A percentile compares a stretch with the other conserved stretches of the same genome.
Evolutionary conservation across 768 basidiomycete genomes (phyloP).

Genomic region (Pulveroboletus ravenelii): DNA sequence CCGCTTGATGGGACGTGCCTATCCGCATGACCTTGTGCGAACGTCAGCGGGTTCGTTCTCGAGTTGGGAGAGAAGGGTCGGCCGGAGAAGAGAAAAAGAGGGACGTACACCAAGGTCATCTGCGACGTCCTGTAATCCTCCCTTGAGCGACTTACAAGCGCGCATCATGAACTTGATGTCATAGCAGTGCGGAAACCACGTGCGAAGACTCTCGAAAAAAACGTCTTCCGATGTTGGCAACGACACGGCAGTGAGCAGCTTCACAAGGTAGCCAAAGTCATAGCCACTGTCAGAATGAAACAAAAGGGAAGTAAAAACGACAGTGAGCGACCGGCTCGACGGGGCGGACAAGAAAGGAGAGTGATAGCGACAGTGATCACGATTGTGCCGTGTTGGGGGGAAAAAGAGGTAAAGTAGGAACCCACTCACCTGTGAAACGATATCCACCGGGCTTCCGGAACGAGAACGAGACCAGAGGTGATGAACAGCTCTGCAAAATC

Average conservation of each 20-base stretch:
- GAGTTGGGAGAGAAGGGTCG: neutral
- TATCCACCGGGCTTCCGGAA: conserved; percentile 90
- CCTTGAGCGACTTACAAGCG: conserved; percentile 71
- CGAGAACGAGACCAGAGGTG: conserved; percentile 88
- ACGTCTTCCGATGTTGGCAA: conserved; percentile 84
- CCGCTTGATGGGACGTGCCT: conserved; percentile 91
- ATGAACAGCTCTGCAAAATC: conserved; percentile 97
- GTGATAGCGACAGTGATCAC: neutral
- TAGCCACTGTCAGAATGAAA: conserved; percentile 64
- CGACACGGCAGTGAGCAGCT: conserved; percentile 80
- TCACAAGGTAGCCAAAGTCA: conserved; percentile 98
- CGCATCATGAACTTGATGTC: conserved; percentile 98
- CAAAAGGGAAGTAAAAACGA: neutral
- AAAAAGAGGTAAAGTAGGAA: neutral
- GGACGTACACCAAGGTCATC: conserved; percentile 87
- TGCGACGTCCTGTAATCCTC: conserved; percentile 93
- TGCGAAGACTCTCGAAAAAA: conserved; percentile 81
- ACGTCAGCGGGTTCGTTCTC: neutral
- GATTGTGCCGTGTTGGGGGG: neutral
- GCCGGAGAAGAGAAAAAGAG: neutral
- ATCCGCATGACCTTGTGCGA: conserved; percentile 67
- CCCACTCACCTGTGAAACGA: conserved; percentile 87
- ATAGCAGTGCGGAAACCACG: conserved; percentile 96
- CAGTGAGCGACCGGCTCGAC: neutral
- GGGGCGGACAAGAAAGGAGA: neutral